These are phyloP conservation scores for Ustilago tritici DNA, from an alignment of 1,284 basidiomycete genomes.

Conservation along the genomic window DNA sequence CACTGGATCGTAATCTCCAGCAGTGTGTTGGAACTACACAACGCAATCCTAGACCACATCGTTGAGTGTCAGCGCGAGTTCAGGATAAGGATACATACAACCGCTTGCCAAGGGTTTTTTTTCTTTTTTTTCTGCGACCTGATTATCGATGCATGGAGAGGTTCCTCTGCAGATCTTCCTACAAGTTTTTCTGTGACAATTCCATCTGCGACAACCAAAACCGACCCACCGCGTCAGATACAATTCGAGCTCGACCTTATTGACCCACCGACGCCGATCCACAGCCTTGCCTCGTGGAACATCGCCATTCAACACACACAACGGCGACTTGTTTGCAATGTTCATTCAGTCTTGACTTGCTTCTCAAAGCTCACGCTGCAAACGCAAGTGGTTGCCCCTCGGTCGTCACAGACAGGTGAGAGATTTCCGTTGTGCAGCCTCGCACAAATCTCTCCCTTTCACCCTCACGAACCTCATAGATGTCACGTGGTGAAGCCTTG, in stretches of 20 bases:
- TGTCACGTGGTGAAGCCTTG: not conserved
- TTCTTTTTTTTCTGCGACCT: not conserved
- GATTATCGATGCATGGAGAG: constrained; percentile 37
- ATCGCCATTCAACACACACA: not conserved
- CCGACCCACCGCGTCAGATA: not conserved
- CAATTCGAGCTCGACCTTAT: not conserved
- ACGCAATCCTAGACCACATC: too few species aligned
- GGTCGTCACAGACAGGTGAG: not conserved
- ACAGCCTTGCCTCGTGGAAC: constrained; percentile 2
- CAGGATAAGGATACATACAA: not conserved
- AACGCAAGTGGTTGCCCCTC: not conserved
- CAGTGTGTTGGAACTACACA: too few species aligned
- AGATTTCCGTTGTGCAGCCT: not conserved
- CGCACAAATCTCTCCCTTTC: not conserved
- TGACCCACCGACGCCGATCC: constrained; percentile 19
- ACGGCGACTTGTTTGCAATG: constrained; percentile 2
- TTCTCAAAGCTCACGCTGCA: not conserved
- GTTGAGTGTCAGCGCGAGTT: too few species aligned
- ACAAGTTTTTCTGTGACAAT: constrained; percentile 1
- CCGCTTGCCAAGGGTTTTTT: constrained; percentile 5
- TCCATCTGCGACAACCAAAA: constrained; percentile 7
- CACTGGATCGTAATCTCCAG: too few species aligned
- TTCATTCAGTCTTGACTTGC: not conserved
- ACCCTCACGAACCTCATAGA: not conserved
- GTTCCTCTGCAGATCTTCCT: constrained; percentile 6